Evolutionary conservation across 2,329 filamentous ascomycete species (phyloP), one percentile per base, ranked within the genome.

Genomic region (Didymella keratinophila): DNA sequence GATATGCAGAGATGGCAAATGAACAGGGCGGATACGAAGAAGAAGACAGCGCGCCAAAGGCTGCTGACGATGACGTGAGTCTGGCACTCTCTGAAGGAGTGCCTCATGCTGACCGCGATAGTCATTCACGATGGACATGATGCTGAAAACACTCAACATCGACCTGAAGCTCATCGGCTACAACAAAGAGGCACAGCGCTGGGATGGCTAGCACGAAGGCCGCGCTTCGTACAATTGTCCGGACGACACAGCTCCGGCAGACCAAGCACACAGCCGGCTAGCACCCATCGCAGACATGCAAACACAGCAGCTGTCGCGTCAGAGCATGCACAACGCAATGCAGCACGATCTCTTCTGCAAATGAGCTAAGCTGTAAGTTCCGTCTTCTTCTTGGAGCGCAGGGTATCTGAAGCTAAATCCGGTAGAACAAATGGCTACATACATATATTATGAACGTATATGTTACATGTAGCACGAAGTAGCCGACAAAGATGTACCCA

Each of bases 81-180:
- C 2, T 14, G 30, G 2, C 7, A 10, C 14, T 27, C 9, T 16
- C 14, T 10, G n/a, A n/a, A 14, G 7, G 25, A 12, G n/a, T 42
- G 56, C 21, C n/a, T 14, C 6, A 28, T 28, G 28, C 52, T 70
- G 58, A 67, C 43, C 4, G 32, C 14, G 12, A 3, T 56, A 76
- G 86, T 83, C 82, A 12, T 89, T 90, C 67, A 89, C 86, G 12
- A 88, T 91, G 83, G 86, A 84, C 46, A 86, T 86, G 82, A 90
- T 90, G 88, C 80, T 91, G 16, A 83, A 82, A 63, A 86, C 82
- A 28, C 77, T 90, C 58, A 87, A 89, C 67, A 84, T 90, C 56
- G 86, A 89, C 54, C 74, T 85, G 4, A 77, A 82, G 47, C 69
- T 84, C n/a, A 87, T 91, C 63, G 88, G 87, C 5, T 90, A 84